Conservation (phyloP, 306 rosid genomes). For the Carpinus viminea region DNA sequence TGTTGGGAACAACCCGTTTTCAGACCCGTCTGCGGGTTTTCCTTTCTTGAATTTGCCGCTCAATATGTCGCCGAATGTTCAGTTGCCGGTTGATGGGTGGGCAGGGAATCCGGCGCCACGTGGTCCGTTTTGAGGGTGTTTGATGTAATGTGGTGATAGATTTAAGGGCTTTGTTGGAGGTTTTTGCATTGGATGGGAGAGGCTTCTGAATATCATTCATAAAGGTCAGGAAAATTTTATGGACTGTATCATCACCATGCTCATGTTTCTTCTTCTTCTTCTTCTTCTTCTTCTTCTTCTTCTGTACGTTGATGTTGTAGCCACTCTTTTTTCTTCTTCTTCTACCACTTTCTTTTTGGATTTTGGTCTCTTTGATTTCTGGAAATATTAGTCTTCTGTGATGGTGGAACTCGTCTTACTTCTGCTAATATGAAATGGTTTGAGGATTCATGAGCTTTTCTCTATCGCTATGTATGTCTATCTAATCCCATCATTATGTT, state of each 20-base stretch:
- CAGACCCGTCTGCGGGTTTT: slow-evolving; percentile 68
- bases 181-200: slow-evolving; percentile 29
- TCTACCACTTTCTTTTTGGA: slow-evolving; percentile 14
- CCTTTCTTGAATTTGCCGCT: slow-evolving; percentile 82
- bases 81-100: slow-evolving; percentile 68
- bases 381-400: slow-evolving; percentile 7
- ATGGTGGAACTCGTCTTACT: slow-evolving; percentile 14
- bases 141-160: neutral
- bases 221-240: slow-evolving; percentile 56
- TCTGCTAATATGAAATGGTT: slow-evolving; percentile 24
- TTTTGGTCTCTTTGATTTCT: slow-evolving; percentile 32
- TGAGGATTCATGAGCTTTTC: slow-evolving; percentile 31
- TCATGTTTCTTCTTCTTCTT: slow-evolving; percentile 9
- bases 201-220: slow-evolving; percentile 1
- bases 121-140: slow-evolving; percentile 39
- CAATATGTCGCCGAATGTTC: slow-evolving; percentile 89
- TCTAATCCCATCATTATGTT: neutral
- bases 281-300: neutral
- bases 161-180: neutral
- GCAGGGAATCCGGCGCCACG: slow-evolving; percentile 45
- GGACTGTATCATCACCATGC: slow-evolving; percentile 21
- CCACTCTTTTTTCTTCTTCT: slow-evolving; percentile 8
- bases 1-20: slow-evolving; percentile 40
- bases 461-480: neutral
- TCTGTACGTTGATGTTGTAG: slow-evolving; percentile 22